Base-by-base conservation (phyloP, 768 basidiomycete species). In the Paxillus rubicundulus region DNA sequence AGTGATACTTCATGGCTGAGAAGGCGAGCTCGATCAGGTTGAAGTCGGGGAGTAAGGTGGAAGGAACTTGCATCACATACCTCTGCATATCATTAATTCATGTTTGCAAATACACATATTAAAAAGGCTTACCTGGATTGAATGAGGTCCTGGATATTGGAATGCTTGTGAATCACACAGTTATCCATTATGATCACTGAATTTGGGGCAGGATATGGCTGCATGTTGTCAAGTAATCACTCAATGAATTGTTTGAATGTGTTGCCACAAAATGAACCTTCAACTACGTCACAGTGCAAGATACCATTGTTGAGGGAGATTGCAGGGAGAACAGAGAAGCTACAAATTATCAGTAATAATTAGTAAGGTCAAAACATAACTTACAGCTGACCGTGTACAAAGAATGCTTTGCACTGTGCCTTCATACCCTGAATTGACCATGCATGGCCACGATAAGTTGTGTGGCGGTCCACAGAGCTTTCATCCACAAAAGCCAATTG, bases 111-210 rank as follows among this genome's bases (percentile, higher is more conserved):
- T 30, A 18, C 33, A 55, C 45, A 24, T 9, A 53, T 18, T 38
- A 40, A 36, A 47, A 37, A 27, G 53, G 21, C 49, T 28, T 48
- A 62, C 56, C 27, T 55, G 45, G 45, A 68, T 33, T 63, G 64
- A 36, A 74, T 58, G 21, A 73, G 54, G 1, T 53, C 24, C 2
- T 64, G 60, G 16, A 76, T 54, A 9, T 69, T 70, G 27, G 70
- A 68, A 39, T 66, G 64, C 16, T 74, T 61, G 55, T 76, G 73
- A 21, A 74, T 72, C 1, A 12, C n/a, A n/a, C 65, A 66, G 56
- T 75, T 75, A 53, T 75, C 73, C 66, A 75, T 69, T 13, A 75
- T 61, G 47, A 75, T 47, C 4, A 74, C 72, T 18, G 70, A 73
- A 13, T 74, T 71, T 14, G 53, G 61, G 0, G 17, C 47, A 0